phyloP scores from a whole-genome alignment of 2,329 filamentous ascomycete species.

The Diaporthe citri region DNA sequence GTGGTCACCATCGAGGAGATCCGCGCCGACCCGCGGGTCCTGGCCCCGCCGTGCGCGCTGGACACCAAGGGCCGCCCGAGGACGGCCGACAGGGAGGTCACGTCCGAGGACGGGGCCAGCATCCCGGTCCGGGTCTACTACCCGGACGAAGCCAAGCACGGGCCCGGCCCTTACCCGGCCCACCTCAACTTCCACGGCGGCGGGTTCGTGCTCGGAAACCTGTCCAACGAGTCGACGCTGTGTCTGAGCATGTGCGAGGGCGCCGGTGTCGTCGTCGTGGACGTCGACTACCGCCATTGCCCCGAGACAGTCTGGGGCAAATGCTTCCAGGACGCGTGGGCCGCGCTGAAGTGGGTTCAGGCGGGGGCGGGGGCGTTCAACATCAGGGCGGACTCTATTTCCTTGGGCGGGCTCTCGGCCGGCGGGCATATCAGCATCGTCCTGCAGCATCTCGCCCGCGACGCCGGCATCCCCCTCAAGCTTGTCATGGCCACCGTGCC shows the following conservation, averaged over 20 bases:
- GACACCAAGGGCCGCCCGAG: conserved; percentile 47
- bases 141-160: conserved; percentile 47
- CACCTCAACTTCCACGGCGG: conserved; percentile 55
- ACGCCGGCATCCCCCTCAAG: conserved; percentile 51
- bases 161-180: conserved; percentile 49
- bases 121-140: conserved; percentile 51
- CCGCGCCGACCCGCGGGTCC: conserved; percentile 47
- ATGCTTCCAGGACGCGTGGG: conserved; percentile 53
- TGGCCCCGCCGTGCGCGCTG: conserved; percentile 45
- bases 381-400: conserved; percentile 50
- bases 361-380: conserved; percentile 46
- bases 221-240: conserved; percentile 49
- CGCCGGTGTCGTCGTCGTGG: conserved; percentile 53
- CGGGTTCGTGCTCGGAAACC: conserved; percentile 53
- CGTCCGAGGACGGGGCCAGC: conserved; percentile 48
- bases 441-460: conserved; percentile 53
- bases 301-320: conserved; percentile 52
- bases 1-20: conserved; percentile 48
- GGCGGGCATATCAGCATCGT: conserved; percentile 52
- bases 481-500: conserved; percentile 52
- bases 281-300: conserved; percentile 56
- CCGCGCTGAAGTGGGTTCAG: conserved; percentile 51
- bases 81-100: conserved; percentile 46
- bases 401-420: conserved; percentile 55
- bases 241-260: conserved; percentile 53